Evolutionary conservation across 2,329 filamentous ascomycete genomes (phyloP), one percentile per base, ranked within the genome.

Genomic region (Scedosporium minutisporum): DNA sequence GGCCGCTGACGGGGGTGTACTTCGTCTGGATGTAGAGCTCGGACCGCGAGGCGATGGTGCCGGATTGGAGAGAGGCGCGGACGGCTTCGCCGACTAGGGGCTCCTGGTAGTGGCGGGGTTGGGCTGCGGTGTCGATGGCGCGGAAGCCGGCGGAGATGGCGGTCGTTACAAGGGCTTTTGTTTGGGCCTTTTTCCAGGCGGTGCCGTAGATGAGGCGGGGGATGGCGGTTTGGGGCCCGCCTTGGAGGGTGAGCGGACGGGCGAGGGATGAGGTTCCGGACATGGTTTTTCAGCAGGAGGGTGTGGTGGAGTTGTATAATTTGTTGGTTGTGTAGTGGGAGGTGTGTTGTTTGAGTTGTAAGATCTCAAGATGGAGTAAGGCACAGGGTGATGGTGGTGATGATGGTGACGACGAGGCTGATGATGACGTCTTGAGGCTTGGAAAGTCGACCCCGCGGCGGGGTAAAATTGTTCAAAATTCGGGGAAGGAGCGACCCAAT

Each of bases 21-120:
- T 93, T 95, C n/a, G 90, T 93, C 80, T 96, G 90, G 70, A 90
- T 84, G 70, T 87, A 91, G 57, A 93, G 68, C 41, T 88, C 83
- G 57, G 80, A 68, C 4, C 78, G 58, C 4, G 46, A 42, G 2
- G 61, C 33, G 29, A 61, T 14, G 51, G 42, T 14, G n/a, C 86
- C 81, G 6, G 73, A 68, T 27, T 27, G 5, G 60, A 90, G 80
- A 42, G 86, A 86, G 62, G 79, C 77, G 64, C 82, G 78, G 58
- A 95, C 78, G 2, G 87, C 90, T 27, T 83, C 79, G 2, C 86
- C 89, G 1, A 91, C 88, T 6, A 88, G 78, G 62, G 82, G 76
- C 73, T 96, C 91, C 66, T 86, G 82, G 72, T 95, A 95, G 74
- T 93, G 89, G 65, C 83, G 84, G 2, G 89, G 89, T 73, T 92